These are phyloP conservation scores for Lachancea fermentati DNA, from an alignment of 805 yeast genomes.

Conservation along the genomic window DNA sequence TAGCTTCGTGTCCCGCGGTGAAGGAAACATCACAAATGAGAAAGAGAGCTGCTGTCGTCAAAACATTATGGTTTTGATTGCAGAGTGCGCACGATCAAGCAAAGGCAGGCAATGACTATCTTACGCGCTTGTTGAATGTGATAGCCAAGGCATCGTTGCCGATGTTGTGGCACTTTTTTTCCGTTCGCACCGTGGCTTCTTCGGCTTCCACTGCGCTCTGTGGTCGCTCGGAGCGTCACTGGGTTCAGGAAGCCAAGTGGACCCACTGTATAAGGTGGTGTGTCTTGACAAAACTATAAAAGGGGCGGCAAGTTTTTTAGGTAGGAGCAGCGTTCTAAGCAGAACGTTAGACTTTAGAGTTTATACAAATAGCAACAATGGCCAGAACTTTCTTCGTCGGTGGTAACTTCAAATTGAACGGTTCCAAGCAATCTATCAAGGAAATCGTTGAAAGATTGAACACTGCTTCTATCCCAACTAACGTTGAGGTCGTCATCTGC, in stretches of 20 bases:
- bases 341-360: background rate
- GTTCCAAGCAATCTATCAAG: conserved; percentile 79
- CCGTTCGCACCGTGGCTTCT: background rate
- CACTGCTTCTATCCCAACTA: conserved; percentile 63
- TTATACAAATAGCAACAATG: conserved; percentile 30
- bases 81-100: too few relatives aligned
- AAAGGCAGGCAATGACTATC: too few relatives aligned
- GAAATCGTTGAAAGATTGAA: conserved; percentile 80
- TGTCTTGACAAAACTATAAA: conserved; percentile 2
- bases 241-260: conserved; percentile 5
- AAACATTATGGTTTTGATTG: too few relatives aligned
- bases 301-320: background rate
- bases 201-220: background rate
- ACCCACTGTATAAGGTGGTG: conserved; percentile 4
- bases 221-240: conserved; percentile 7
- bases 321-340: background rate
- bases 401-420: conserved; percentile 99
- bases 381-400: conserved; percentile 95
- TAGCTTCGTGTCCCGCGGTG: background rate
- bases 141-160: background rate
- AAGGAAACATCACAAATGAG: background rate
- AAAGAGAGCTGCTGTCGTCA: too few relatives aligned
- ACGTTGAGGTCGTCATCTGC: conserved; percentile 89
- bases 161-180: background rate
- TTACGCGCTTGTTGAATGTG: too few relatives aligned